Evolutionary conservation across 306 rosid species (phyloP).

Genomic region (Sicyos edulis): DNA sequence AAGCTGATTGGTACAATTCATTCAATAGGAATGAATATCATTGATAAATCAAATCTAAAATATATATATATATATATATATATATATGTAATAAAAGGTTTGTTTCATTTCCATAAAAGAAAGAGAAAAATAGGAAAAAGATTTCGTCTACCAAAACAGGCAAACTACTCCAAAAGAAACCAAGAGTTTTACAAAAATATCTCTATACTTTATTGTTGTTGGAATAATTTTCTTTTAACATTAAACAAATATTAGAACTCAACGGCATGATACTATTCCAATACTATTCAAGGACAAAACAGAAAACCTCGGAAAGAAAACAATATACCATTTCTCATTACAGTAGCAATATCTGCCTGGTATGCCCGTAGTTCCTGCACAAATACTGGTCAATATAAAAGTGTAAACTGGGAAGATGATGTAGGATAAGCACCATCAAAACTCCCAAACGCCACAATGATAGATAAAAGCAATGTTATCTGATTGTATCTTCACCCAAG

Average conservation of each 20-base stretch:
- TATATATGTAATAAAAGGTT: too few species aligned
- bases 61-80: too few species aligned
- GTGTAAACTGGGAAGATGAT: background rate
- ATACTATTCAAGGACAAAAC: too few species aligned
- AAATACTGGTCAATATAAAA: slow-evolving; percentile 1
- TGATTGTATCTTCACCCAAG: background rate
- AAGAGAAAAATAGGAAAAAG: background rate
- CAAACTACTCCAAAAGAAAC: background rate
- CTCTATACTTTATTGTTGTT: background rate
- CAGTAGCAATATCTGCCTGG: slow-evolving; percentile 95
- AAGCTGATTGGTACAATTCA: slow-evolving; percentile 4
- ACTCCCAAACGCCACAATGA: background rate
- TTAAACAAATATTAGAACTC: background rate
- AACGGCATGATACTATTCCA: background rate
- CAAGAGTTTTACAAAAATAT: background rate
- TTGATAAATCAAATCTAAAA: background rate
- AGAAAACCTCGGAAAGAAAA: background rate
- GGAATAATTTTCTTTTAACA: background rate
- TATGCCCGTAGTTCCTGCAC: slow-evolving; percentile 94
- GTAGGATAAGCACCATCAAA: background rate
- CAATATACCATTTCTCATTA: slow-evolving; percentile 74
- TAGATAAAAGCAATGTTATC: background rate
- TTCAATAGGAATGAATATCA: background rate
- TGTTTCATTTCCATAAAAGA: background rate
- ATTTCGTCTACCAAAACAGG: background rate